These are phyloP conservation scores for Extremus antarcticus DNA, from an alignment of 495 filamentous ascomycete genomes.

Conservation along the genomic window DNA sequence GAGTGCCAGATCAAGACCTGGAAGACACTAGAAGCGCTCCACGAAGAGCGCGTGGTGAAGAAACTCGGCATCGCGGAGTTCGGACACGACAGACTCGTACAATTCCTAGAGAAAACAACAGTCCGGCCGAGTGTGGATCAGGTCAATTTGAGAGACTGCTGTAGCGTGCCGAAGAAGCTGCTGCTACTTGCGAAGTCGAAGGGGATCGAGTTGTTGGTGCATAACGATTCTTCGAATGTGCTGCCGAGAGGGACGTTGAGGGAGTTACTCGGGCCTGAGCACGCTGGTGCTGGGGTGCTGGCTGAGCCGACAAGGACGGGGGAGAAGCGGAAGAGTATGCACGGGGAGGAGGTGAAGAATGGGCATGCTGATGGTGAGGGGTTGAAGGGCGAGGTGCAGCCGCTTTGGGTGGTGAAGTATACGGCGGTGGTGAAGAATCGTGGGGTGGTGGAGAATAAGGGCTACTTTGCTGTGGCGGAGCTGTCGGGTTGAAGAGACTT, in stretches of 20 bases:
- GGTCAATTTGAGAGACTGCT: slow-evolving; percentile 95
- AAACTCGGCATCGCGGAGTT: slow-evolving; percentile 84
- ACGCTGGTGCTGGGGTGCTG: slow-evolving; percentile 29
- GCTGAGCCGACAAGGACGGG: slow-evolving; percentile 15
- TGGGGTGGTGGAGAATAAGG: slow-evolving; percentile 98
- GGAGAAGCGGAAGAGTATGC: slow-evolving; percentile 26
- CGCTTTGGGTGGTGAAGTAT: slow-evolving; percentile 95
- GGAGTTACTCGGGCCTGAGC: slow-evolving; percentile 59
- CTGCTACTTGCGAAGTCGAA: slow-evolving; percentile 74
- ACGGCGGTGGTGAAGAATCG: slow-evolving; percentile 92
- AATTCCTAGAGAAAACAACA: slow-evolving; percentile 52
- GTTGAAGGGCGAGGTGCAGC: slow-evolving; percentile 64
- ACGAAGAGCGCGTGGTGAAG: slow-evolving; percentile 57
- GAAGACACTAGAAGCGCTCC: slow-evolving; percentile 60
- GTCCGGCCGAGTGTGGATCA: slow-evolving; percentile 81
- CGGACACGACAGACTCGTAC: slow-evolving; percentile 63
- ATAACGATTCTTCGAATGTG: slow-evolving; percentile 89
- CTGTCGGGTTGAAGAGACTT: slow-evolving; percentile 26
- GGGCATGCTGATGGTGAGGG: background rate
- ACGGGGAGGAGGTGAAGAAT: slow-evolving; percentile 12
- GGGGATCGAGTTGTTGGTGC: slow-evolving; percentile 78
- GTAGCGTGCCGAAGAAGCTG: slow-evolving; percentile 83
- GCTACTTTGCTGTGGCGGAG: slow-evolving; percentile 82
- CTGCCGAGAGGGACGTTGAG: slow-evolving; percentile 72
- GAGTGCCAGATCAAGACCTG: slow-evolving; percentile 58